phyloP scores from a whole-genome alignment of 2,329 filamentous ascomycete genomes.

The Colletotrichum euphorbiae region DNA sequence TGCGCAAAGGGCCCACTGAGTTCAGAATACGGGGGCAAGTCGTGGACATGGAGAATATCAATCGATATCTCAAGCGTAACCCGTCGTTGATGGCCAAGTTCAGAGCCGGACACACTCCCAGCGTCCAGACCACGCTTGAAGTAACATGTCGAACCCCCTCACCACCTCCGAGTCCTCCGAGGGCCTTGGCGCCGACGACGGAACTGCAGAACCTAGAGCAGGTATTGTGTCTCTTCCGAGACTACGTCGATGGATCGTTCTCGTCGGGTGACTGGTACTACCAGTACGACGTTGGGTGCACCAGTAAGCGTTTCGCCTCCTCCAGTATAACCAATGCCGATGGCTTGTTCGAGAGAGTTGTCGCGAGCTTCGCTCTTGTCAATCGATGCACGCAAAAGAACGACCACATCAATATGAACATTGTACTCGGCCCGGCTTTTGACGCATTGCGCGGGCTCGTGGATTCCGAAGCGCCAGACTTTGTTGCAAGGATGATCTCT shows the following conservation, averaged over 20 bases:
- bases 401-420: slow-evolving; percentile 48
- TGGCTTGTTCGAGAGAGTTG: slow-evolving; percentile 50
- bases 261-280: slow-evolving; percentile 45
- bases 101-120: slow-evolving; percentile 47
- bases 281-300: slow-evolving; percentile 48
- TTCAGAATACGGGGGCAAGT: slow-evolving; percentile 53
- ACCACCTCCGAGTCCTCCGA: slow-evolving; percentile 43
- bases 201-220: slow-evolving; percentile 45
- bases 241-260: slow-evolving; percentile 48
- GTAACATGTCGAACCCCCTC: slow-evolving; percentile 49
- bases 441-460: slow-evolving; percentile 51
- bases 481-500: slow-evolving; percentile 49
- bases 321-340: slow-evolving; percentile 45
- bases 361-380: slow-evolving; percentile 49
- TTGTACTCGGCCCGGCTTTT: slow-evolving; percentile 49
- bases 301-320: slow-evolving; percentile 37
- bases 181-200: slow-evolving; percentile 41
- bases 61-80: slow-evolving; percentile 55
- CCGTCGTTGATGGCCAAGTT: slow-evolving; percentile 50
- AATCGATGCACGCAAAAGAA: slow-evolving; percentile 49
- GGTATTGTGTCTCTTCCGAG: slow-evolving; percentile 45
- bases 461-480: slow-evolving; percentile 48
- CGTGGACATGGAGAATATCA: slow-evolving; percentile 54
- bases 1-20: slow-evolving; percentile 47
- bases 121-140: slow-evolving; percentile 47